phyloP scores from a whole-genome alignment of 306 rosid genomes.

The Lathyrus oleraceus region DNA sequence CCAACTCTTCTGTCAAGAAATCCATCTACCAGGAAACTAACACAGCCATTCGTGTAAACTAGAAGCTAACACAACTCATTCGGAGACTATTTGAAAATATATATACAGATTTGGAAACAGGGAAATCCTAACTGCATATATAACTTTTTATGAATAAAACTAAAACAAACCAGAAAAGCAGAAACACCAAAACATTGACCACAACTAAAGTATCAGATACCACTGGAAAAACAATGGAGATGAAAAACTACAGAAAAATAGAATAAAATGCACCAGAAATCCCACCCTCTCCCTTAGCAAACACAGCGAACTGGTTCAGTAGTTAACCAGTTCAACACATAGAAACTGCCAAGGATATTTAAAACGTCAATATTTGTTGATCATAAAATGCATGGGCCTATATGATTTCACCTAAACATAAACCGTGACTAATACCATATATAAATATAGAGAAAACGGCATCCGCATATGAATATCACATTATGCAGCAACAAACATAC shows the following conservation, averaged over 20 bases:
- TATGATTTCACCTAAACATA: conserved; percentile 14
- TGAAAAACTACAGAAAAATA: conserved; percentile 9
- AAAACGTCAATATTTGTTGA: conserved; percentile 14
- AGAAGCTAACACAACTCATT: not conserved
- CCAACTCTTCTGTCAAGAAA: conserved; percentile 1
- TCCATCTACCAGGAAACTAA: conserved; percentile 17
- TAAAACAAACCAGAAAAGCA: conserved; percentile 24
- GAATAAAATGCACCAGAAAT: conserved; percentile 9
- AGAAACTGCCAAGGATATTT: conserved; percentile 12
- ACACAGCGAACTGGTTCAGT: not conserved
- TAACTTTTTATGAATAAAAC: conserved; percentile 12
- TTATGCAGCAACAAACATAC: conserved; percentile 47
- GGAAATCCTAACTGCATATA: conserved; percentile 15
- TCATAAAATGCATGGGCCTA: conserved; percentile 19
- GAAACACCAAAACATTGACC: conserved; percentile 24
- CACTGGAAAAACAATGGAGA: not conserved
- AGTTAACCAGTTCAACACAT: conserved; percentile 11
- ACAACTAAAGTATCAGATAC: not conserved
- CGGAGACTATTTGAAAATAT: conserved; percentile 27
- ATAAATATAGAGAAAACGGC: not conserved
- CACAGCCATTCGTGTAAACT: not conserved
- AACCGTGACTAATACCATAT: not conserved
- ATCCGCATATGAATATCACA: conserved; percentile 24
- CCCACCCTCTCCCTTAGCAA: not conserved
- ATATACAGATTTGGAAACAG: conserved; percentile 3